Evolutionary conservation across 2,329 filamentous ascomycete genomes (phyloP).

Genomic region (Clonostachys solani): DNA sequence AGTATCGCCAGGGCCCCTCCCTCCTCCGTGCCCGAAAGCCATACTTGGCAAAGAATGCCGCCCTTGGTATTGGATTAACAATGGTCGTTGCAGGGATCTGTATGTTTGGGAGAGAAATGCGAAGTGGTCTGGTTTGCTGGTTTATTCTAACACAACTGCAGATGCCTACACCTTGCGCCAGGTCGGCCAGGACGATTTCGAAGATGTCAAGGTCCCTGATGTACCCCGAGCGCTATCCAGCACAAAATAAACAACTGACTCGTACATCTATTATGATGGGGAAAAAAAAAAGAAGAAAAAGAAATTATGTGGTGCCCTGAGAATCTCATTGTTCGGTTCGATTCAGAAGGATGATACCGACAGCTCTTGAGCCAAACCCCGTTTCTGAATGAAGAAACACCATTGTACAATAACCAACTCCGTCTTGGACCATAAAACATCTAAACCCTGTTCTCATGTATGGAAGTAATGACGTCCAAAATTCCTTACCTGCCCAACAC

Average conservation of each 20-base stretch:
- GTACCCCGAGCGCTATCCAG: conserved; percentile 49
- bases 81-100: conserved; percentile 80
- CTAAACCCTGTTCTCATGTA: no score
- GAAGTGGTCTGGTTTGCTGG: background rate
- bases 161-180: conserved; percentile 67
- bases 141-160: conserved; percentile 13
- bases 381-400: background rate
- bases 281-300: no score
- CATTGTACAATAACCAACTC: conserved; percentile 2
- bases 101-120: conserved; percentile 31
- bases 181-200: conserved; percentile 95
- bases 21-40: conserved; percentile 88
- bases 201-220: conserved; percentile 88
- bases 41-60: conserved; percentile 84
- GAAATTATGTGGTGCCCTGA: no score
- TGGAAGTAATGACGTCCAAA: no score
- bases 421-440: no score
- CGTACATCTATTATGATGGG: no score
- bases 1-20: conserved; percentile 80
- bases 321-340: no score
- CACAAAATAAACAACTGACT: conserved; percentile 15
- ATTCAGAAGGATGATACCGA: no score
- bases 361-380: no score
- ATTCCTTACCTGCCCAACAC: no score
- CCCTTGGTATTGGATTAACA: conserved; percentile 74